phyloP scores from a whole-genome alignment of 352 stramenopile genomes.

The Phytophthora hybrid region DNA sequence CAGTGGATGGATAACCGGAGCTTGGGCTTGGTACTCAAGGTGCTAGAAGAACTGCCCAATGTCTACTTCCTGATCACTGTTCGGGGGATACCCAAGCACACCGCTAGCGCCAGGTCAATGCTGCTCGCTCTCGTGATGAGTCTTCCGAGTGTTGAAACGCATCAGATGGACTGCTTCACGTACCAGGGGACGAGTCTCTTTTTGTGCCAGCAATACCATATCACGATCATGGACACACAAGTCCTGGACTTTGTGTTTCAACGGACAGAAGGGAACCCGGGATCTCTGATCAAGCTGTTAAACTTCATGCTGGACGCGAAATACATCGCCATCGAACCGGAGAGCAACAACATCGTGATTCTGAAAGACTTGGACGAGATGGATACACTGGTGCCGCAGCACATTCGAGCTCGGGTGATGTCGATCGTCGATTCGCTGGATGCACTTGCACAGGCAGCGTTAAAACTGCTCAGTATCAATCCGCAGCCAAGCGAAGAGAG shows the following conservation, averaged over 20 bases:
- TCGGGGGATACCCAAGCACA: constrained; percentile 45
- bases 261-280: constrained; percentile 72
- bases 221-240: constrained; percentile 85
- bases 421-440: constrained; percentile 67
- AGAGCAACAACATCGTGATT: constrained; percentile 63
- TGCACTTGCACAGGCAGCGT: constrained; percentile 60
- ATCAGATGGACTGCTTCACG: constrained; percentile 62
- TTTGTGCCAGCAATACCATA: constrained; percentile 79
- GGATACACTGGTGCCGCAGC: constrained; percentile 76
- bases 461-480: constrained; percentile 77
- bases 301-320: constrained; percentile 73
- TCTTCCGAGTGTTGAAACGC: constrained; percentile 33
- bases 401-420: constrained; percentile 79
- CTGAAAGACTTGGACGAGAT: constrained; percentile 78
- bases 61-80: constrained; percentile 66
- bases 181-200: constrained; percentile 80
- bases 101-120: constrained; percentile 49
- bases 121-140: constrained; percentile 36
- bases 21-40: constrained; percentile 65
- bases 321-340: constrained; percentile 65
- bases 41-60: constrained; percentile 66
- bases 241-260: constrained; percentile 78
- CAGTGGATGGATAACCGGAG: constrained; percentile 82
- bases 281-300: constrained; percentile 73
- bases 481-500: constrained; percentile 68